These are phyloP conservation scores for Solanum microdontum DNA, from an alignment of 257 asterid genomes.

Conservation along the genomic window DNA sequence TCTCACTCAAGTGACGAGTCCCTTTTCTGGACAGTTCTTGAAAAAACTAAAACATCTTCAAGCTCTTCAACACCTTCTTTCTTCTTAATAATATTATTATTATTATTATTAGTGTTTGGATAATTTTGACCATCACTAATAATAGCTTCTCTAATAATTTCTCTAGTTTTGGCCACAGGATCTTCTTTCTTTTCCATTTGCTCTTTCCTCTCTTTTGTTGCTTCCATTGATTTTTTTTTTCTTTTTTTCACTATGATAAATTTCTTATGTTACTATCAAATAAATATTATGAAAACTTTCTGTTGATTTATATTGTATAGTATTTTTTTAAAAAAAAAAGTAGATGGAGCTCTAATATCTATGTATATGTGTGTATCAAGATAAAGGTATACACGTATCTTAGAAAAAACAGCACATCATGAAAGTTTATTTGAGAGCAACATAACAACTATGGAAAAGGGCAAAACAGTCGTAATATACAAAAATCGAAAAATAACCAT, in stretches of 20 bases:
- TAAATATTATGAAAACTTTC: background rate
- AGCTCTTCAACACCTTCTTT: background rate
- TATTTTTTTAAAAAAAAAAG: no score
- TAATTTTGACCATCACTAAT: conserved; percentile 2
- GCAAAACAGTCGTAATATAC: no score
- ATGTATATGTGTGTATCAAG: background rate
- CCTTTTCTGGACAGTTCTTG: conserved; percentile 24
- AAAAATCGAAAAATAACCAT: no score
- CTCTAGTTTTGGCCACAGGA: conserved; percentile 15
- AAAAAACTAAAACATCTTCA: conserved; percentile 26
- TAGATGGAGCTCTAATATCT: background rate
- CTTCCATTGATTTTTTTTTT: conserved; percentile 7
- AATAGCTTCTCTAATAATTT: conserved; percentile 22
- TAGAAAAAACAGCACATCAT: background rate
- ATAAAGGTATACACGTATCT: background rate
- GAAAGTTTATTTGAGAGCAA: background rate
- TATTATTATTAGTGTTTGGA: background rate
- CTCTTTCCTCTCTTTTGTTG: conserved; percentile 14
- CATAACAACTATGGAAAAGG: no score
- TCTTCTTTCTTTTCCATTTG: conserved; percentile 5
- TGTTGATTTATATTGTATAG: background rate
- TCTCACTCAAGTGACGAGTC: conserved; percentile 25
- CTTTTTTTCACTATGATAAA: background rate
- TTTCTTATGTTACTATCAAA: background rate
- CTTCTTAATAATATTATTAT: background rate